Evolutionary conservation across 495 filamentous ascomycete genomes (phyloP), one percentile per base, ranked within the genome.

Genomic region (Talaromyces liani): DNA sequence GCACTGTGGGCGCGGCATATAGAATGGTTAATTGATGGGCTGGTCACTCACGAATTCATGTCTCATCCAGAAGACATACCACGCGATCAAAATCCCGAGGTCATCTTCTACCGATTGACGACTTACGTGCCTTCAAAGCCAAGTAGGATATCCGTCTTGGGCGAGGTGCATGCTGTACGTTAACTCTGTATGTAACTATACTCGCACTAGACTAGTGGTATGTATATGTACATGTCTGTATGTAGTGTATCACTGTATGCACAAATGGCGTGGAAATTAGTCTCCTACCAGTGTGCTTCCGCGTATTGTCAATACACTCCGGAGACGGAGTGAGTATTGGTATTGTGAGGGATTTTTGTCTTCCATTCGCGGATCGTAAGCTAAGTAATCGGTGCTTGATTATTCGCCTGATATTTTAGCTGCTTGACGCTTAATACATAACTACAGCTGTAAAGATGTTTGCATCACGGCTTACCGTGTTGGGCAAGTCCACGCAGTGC

Each of bases 271-370:
- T 49, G 45, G 45, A 49, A 49, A 55, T 55, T 55, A 25, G 51
- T 29, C 51, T 54, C 22, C 20, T 20, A 1, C 18, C 14, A 54
- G 33, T 10, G 3, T 4, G 33, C 12, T 36, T 12, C 10, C 16
- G 36, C 36, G 36, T 41, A 16, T 41, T 41, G 12, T 14, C 14
- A 41, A 41, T 41, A 41, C 36, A 41, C 34, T 39, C 9, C 34
- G 34, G 34, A 39, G 34, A 39, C 34, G 34, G 34, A 39, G 34
- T 39, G 34, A 33, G 31, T 7, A 33, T 33, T 33, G 31, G 39
- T 45, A 45, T 45, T 45, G 39, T 54, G 49, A 55, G 51, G 51
- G 51, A 55, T 55, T 55, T 55, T 55, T 55, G 51, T 55, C 10
- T 20, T 27, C 51, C 51, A 55, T 29, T 29, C 12, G 14, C 16